These are phyloP conservation scores for Vaccinium darrowii DNA, from an alignment of 148 eudicot genomes.

Conservation along the genomic window DNA sequence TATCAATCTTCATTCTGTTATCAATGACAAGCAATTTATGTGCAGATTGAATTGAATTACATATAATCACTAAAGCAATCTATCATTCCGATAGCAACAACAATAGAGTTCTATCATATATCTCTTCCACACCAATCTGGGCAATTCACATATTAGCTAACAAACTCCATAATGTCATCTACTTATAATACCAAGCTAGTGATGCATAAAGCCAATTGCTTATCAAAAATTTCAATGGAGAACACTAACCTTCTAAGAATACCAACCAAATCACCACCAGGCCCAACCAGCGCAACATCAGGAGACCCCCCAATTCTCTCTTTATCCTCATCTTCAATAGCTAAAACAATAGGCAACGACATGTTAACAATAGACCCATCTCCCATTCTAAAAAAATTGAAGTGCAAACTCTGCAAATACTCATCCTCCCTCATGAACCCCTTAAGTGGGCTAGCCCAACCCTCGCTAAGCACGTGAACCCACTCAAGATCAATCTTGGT, in stretches of 20 bases:
- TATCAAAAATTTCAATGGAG: neutral
- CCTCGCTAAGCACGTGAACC: conserved; percentile 98
- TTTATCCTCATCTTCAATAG: conserved; percentile 66
- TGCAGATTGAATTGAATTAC: no score
- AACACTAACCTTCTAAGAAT: conserved; percentile 64
- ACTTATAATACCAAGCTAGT: neutral
- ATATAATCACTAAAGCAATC: no score
- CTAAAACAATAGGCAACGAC: conserved; percentile 88
- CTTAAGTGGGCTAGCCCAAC: conserved; percentile 68
- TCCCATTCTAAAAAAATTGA: conserved; percentile 59
- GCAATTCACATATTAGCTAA: neutral
- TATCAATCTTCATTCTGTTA: no score
- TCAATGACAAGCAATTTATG: no score
- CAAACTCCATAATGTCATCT: neutral
- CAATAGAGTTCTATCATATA: neutral
- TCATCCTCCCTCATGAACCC: conserved; percentile 92
- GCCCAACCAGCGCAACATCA: conserved; percentile 65
- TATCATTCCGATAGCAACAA: no score
- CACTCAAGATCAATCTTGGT: conserved; percentile 75
- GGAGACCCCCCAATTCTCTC: conserved; percentile 48
- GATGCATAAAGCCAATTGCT: neutral
- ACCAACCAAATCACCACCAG: conserved; percentile 57
- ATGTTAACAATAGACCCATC: conserved; percentile 85
- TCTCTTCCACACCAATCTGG: conserved; percentile 6
- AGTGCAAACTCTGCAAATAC: conserved; percentile 90